These are phyloP conservation scores for Fusarium sp. DNA, from an alignment of 2,329 filamentous ascomycete species.

Conservation along the genomic window DNA sequence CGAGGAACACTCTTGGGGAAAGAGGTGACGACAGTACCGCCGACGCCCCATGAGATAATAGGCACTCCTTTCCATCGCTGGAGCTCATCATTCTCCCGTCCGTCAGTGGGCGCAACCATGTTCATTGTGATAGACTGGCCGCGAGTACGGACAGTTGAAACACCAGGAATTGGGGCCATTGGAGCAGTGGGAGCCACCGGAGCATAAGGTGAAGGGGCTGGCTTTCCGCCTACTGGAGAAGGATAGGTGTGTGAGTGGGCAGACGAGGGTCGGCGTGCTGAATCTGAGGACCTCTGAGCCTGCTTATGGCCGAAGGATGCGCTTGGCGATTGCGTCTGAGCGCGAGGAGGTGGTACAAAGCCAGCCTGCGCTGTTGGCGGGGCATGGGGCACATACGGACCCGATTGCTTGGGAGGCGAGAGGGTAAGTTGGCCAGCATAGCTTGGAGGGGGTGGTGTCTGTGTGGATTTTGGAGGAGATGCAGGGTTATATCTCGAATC, in stretches of 20 bases:
- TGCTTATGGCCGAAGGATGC: conserved; percentile 55
- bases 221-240: conserved; percentile 47
- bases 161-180: conserved; percentile 2
- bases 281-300: conserved; percentile 50
- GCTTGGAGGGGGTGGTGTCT: conserved; percentile 62
- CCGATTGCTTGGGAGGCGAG: conserved; percentile 66
- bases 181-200: conserved; percentile 33
- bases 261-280: conserved; percentile 64
- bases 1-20: conserved; percentile 91
- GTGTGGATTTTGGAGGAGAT: conserved; percentile 47
- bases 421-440: conserved; percentile 55
- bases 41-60: conserved; percentile 87
- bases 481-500: conserved; percentile 54
- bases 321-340: conserved; percentile 71
- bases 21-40: conserved; percentile 81
- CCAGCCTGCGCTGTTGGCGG: conserved; percentile 47
- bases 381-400: conserved; percentile 61
- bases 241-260: conserved; percentile 58
- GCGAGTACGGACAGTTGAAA: conserved; percentile 53
- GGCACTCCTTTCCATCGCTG: conserved; percentile 92
- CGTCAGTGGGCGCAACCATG: conserved; percentile 71
- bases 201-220: conserved; percentile 42
- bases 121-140: conserved; percentile 66
- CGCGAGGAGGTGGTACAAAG: conserved; percentile 67
- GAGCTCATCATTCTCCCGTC: conserved; percentile 77